Evolutionary conservation across 352 stramenopile genomes (phyloP).

Genomic region (Globisporangium cylindrosporum): DNA sequence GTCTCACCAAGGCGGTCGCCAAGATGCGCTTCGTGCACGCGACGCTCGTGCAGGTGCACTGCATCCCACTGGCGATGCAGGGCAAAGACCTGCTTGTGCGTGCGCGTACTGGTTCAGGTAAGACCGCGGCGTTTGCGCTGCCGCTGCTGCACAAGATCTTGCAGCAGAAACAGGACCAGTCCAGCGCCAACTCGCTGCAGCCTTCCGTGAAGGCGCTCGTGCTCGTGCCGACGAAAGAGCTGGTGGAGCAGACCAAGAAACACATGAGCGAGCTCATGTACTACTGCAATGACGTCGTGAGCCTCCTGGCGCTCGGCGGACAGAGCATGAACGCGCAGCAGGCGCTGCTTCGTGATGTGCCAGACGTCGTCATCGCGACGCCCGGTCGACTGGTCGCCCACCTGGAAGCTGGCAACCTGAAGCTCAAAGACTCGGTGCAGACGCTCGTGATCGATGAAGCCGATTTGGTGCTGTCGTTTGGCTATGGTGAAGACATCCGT

Average conservation of each 20-base stretch:
- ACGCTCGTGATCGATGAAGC: conserved; percentile 98
- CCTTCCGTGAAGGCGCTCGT: conserved; percentile 86
- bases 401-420: conserved; percentile 75
- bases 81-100: conserved; percentile 93
- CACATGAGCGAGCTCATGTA: conserved; percentile 94
- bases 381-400: conserved; percentile 92
- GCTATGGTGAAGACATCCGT: conserved; percentile 92
- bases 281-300: conserved; percentile 96
- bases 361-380: conserved; percentile 94
- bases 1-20: conserved; percentile 89
- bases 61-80: conserved; percentile 90
- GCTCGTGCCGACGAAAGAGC: conserved; percentile 96
- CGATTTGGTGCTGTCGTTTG: conserved; percentile 98
- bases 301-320: conserved; percentile 86
- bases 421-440: conserved; percentile 90
- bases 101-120: conserved; percentile 91
- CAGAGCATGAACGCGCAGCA: conserved; percentile 90
- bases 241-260: conserved; percentile 94
- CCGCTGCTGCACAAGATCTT: conserved; percentile 93
- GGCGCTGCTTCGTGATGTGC: conserved; percentile 78
- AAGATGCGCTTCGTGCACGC: conserved; percentile 93
- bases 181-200: conserved; percentile 27
- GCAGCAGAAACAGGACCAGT: conserved; percentile 67
- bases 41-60: conserved; percentile 95
- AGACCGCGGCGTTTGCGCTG: conserved; percentile 93